Conservation (phyloP, 768 basidiomycete genomes). For the Royoungia palumana region DNA sequence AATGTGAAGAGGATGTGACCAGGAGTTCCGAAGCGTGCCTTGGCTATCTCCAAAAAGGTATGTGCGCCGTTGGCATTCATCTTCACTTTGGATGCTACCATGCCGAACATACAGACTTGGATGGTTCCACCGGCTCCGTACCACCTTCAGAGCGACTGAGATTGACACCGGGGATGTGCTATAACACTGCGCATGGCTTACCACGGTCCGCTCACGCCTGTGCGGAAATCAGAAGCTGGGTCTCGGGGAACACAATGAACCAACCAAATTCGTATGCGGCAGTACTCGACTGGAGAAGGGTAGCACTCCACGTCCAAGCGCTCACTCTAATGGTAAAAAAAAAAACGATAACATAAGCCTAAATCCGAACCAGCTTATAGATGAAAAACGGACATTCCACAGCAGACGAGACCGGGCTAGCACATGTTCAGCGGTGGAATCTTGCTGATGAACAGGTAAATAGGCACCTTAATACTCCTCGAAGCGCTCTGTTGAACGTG, state of each 20-base stretch:
- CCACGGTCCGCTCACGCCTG: conserved; percentile 50
- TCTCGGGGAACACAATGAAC: background rate
- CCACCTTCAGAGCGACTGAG: conserved; percentile 33
- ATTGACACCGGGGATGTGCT: background rate
- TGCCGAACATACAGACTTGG: conserved; percentile 51
- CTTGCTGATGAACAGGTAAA: background rate
- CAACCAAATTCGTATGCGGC: conserved; percentile 47
- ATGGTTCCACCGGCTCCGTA: conserved; percentile 52
- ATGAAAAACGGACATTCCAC: conserved; percentile 39
- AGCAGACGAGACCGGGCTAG: conserved; percentile 49
- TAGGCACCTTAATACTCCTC: conserved; percentile 40
- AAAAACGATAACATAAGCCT: background rate
- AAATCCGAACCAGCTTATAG: background rate
- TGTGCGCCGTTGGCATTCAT: conserved; percentile 57
- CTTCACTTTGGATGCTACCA: conserved; percentile 55
- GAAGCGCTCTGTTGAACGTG: conserved; percentile 38
- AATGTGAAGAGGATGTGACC: conserved; percentile 50
- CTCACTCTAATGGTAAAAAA: conserved; percentile 35
- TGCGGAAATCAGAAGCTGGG: background rate
- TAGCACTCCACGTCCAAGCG: conserved; percentile 59
- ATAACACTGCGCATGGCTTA: conserved; percentile 12
- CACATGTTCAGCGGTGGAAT: background rate
- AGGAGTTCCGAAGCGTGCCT: conserved; percentile 44
- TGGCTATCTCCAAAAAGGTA: conserved; percentile 58
- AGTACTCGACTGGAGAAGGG: conserved; percentile 51